phyloP scores from a whole-genome alignment of 495 filamentous ascomycete species.

The Podospora pseudoanserina region DNA sequence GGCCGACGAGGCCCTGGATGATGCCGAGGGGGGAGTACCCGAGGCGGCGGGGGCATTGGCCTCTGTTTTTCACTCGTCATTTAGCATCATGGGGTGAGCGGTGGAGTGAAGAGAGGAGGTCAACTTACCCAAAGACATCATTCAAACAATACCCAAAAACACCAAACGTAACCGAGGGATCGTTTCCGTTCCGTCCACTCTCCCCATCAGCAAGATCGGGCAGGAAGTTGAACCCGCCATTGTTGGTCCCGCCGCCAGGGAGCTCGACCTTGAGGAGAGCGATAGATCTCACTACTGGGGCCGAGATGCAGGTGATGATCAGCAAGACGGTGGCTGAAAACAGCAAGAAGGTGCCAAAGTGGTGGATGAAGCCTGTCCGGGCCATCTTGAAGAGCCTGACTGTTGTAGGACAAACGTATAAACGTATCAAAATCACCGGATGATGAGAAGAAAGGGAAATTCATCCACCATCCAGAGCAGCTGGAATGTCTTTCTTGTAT shows the following conservation, averaged over 20 bases:
- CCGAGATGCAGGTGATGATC: constrained; percentile 56
- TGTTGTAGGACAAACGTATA: too few species aligned
- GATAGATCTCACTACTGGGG: constrained; percentile 53
- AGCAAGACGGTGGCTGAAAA: constrained; percentile 52
- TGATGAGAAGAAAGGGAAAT: background rate
- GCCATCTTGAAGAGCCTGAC: constrained; percentile 32
- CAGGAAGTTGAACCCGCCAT: constrained; percentile 10
- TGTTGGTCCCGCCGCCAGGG: constrained; percentile 10
- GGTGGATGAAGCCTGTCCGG: constrained; percentile 51
- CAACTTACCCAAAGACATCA: constrained; percentile 24
- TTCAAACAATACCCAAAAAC: constrained; percentile 55
- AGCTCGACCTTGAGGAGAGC: constrained; percentile 50
- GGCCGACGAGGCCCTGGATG: constrained; percentile 34
- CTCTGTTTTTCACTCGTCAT: constrained; percentile 23
- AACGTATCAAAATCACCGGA: too few species aligned
- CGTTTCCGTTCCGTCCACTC: background rate
- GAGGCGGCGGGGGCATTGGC: constrained; percentile 44
- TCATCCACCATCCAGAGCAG: background rate
- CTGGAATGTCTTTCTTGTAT: background rate
- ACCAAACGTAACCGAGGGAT: constrained; percentile 48
- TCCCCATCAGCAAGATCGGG: background rate
- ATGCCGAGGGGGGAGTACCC: constrained; percentile 53
- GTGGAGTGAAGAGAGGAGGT: background rate
- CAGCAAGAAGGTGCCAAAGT: constrained; percentile 58
- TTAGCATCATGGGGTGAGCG: background rate